Evolutionary conservation across 2,329 filamentous ascomycete species (phyloP).

Genomic region (Thelonectria olida): DNA sequence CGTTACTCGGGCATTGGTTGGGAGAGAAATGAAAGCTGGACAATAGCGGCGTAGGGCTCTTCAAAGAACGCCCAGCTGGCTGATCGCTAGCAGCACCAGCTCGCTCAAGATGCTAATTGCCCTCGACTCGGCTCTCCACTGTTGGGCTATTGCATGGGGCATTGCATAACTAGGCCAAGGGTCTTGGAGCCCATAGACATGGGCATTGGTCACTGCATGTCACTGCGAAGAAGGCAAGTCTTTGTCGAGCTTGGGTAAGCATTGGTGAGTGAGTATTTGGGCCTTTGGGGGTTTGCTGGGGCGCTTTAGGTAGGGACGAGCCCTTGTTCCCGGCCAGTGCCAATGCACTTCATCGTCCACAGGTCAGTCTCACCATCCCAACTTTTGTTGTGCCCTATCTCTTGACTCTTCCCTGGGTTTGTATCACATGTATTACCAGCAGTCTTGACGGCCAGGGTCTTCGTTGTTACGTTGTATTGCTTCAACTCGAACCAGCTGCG

Average conservation of each 20-base stretch:
- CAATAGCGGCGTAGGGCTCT: background rate
- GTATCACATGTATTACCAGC: background rate
- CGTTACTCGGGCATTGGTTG: constrained; percentile 8
- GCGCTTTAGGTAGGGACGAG: background rate
- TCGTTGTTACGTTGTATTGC: constrained; percentile 13
- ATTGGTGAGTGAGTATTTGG: constrained; percentile 2
- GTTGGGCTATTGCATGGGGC: constrained; percentile 8
- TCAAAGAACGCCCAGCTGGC: background rate
- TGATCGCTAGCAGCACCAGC: background rate
- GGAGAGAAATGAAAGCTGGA: constrained; percentile 3
- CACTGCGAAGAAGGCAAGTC: constrained; percentile 1
- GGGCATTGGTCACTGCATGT: background rate
- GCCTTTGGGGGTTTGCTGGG: constrained; percentile 4
- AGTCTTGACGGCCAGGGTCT: background rate
- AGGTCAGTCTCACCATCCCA: constrained; percentile 10
- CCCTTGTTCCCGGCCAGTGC: constrained; percentile 19
- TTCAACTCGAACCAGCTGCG: background rate
- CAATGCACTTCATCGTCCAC: constrained; percentile 14
- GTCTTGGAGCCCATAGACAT: background rate
- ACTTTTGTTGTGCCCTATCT: background rate
- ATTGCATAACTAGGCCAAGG: background rate
- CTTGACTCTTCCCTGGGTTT: background rate
- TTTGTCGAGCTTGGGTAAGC: background rate
- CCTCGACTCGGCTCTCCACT: background rate
- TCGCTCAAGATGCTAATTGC: background rate